These are phyloP conservation scores for Coprinellus aureogranulatus DNA, from an alignment of 768 basidiomycete species.

Conservation along the genomic window DNA sequence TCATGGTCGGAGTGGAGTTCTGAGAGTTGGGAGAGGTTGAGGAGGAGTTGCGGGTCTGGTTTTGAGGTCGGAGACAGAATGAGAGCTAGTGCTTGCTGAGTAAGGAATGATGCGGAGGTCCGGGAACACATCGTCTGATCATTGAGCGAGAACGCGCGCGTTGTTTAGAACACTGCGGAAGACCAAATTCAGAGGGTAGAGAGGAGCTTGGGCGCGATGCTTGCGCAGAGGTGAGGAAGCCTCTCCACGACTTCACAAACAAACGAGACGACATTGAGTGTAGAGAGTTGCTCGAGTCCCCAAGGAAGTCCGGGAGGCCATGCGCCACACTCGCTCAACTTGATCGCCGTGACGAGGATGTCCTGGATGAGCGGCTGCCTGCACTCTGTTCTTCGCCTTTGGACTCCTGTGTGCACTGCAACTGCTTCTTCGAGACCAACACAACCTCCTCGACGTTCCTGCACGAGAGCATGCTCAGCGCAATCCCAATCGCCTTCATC, in stretches of 20 bases:
- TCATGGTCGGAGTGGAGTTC: too few relatives aligned
- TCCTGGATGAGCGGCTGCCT: conserved; percentile 95
- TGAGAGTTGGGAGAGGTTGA: too few relatives aligned
- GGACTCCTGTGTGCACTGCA: conserved; percentile 88
- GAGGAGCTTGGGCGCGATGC: conserved; percentile 84
- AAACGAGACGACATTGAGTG: conserved; percentile 87
- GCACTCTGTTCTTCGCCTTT: conserved; percentile 92
- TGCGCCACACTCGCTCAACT: conserved; percentile 93
- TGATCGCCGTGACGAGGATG: conserved; percentile 94
- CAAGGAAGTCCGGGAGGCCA: conserved; percentile 89
- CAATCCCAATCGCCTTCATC: conserved; percentile 85
- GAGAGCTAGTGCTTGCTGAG: too few relatives aligned
- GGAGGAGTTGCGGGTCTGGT: too few relatives aligned
- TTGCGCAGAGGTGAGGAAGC: conserved; percentile 80
- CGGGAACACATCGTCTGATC: too few relatives aligned
- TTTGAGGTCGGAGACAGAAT: too few relatives aligned
- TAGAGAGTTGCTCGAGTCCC: conserved; percentile 95
- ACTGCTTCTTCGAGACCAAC: conserved; percentile 93
- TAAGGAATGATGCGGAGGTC: too few relatives aligned
- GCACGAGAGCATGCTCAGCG: conserved; percentile 88
- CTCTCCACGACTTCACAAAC: conserved; percentile 91
- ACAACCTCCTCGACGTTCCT: conserved; percentile 97
- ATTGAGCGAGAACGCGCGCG: too few relatives aligned
- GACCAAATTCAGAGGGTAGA: conserved; percentile 91
- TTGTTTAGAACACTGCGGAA: too few relatives aligned